Base-by-base conservation (phyloP, 2,329 filamentous ascomycete genomes). In the Colletotrichum endophyticum region DNA sequence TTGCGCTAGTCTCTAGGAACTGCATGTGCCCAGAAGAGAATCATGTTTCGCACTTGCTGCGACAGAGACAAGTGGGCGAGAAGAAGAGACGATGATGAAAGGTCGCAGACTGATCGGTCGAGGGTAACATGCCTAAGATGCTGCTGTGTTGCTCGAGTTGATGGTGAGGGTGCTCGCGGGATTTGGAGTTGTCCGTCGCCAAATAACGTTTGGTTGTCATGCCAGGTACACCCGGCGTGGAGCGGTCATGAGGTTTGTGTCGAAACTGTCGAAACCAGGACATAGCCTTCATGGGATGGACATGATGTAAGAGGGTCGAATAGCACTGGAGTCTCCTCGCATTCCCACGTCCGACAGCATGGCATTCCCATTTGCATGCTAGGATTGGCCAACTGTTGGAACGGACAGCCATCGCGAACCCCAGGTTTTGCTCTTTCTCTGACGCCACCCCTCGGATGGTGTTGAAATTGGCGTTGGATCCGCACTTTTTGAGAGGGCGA, bases 361-460 rank as follows among this genome's bases (percentile, higher is more conserved):
- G 30, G 61, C 32, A 13, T 53, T 53, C 44, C 19, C 66, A 30
- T 27, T 66, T 36, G 61, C 34, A 39, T 56, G 69, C 73, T 67
- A n/a, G 56, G 73, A 75, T 75, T 34, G 66, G 53, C 66, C 53
- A 27, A 28, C 22, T 22, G n/a, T 12, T 32, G 27, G 30, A 39
- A 59, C 25, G 25, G 22, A 39, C 19, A 72, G 34, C 25, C 30
- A 63, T 64, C 32, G 57, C 39, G 57, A 73, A 64, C 70, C 69
- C 73, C 70, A 59, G 70, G 25, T 76, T 76, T 44, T 61, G 13
- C 6, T 44, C 12, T 13, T 70, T 53, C 32, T 63, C 64, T 75
- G 73, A 59, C 69, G 73, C 73, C 73, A 75, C 73, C 56, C 69
- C 69, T 64, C 62, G 12, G 69, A 67, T 67, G 67, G 69, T 53